Evolutionary conservation across 2,329 filamentous ascomycete species (phyloP).

Genomic region (Paraphaeosphaeria minitans): DNA sequence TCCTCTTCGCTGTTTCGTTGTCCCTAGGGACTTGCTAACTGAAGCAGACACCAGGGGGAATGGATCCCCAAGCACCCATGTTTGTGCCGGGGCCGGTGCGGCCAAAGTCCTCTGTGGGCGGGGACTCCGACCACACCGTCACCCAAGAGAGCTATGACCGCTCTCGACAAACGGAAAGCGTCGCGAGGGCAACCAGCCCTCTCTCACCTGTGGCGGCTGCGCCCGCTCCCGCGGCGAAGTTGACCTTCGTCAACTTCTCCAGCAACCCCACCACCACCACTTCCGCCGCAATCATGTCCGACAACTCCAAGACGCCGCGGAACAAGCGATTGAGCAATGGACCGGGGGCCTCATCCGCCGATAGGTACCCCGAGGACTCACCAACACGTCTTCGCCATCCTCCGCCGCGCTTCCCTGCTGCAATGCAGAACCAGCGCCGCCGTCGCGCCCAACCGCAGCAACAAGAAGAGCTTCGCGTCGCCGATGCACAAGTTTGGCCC

Average conservation of each 20-base stretch:
- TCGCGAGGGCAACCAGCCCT: not conserved
- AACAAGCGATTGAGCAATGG: slow-evolving; percentile 37
- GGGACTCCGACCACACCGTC: not conserved
- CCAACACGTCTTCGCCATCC: not conserved
- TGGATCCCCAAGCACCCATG: not conserved
- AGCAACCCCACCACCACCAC: not conserved
- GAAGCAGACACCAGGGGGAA: not conserved
- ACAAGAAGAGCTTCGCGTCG: not conserved
- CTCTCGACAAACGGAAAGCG: not conserved
- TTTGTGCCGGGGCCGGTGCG: not conserved
- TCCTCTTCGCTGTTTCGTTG: not conserved
- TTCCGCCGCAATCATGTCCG: not conserved
- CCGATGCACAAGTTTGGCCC: not conserved
- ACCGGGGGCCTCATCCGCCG: slow-evolving; percentile 34
- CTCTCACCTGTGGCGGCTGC: not conserved
- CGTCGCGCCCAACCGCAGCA: not conserved
- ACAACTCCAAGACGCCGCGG: slow-evolving; percentile 15
- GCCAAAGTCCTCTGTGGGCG: not conserved
- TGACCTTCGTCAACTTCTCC: no score
- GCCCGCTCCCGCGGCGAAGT: no score
- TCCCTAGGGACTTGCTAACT: not conserved
- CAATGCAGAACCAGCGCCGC: not conserved
- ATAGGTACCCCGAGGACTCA: slow-evolving; percentile 41
- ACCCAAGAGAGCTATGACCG: not conserved
- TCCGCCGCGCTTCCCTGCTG: not conserved